phyloP scores from a whole-genome alignment of 305 asterid genomes.

The Rubia peregrina region DNA sequence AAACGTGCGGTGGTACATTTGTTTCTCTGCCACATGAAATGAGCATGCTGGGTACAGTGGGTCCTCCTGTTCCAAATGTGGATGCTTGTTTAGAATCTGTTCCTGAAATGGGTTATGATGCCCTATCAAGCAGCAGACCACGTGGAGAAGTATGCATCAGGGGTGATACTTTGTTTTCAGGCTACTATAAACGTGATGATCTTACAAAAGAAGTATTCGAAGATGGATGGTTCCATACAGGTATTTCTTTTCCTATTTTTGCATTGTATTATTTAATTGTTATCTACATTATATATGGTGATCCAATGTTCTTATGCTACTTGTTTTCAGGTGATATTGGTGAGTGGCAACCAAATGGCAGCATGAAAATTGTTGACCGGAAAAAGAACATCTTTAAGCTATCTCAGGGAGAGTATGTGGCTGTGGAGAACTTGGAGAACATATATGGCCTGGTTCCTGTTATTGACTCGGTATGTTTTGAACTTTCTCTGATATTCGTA shows the following conservation, averaged over 20 bases:
- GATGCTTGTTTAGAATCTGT: slow-evolving; percentile 69
- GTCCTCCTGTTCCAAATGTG: slow-evolving; percentile 74
- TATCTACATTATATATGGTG: background rate
- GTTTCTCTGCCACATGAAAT: slow-evolving; percentile 72
- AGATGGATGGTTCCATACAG: slow-evolving; percentile 86
- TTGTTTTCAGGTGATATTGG: slow-evolving; percentile 71
- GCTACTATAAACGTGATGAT: slow-evolving; percentile 74
- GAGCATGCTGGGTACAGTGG: slow-evolving; percentile 69
- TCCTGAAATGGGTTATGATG: slow-evolving; percentile 80
- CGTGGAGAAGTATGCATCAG: slow-evolving; percentile 79
- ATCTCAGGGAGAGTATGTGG: slow-evolving; percentile 83
- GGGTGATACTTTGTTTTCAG: slow-evolving; percentile 75
- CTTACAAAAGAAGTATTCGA: slow-evolving; percentile 65
- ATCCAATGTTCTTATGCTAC: slow-evolving; percentile 8
- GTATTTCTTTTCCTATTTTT: slow-evolving; percentile 20
- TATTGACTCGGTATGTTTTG: slow-evolving; percentile 46
- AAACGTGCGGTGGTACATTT: slow-evolving; percentile 84
- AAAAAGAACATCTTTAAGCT: slow-evolving; percentile 89
- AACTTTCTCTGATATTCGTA: background rate
- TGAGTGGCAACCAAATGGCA: slow-evolving; percentile 76
- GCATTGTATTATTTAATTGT: background rate
- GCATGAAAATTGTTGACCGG: slow-evolving; percentile 82
- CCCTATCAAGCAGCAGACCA: slow-evolving; percentile 47
- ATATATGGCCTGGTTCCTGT: slow-evolving; percentile 46
- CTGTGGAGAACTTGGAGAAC: slow-evolving; percentile 73